Conservation (phyloP, 208 protist species). For the Leptomonas seymouri region DNA sequence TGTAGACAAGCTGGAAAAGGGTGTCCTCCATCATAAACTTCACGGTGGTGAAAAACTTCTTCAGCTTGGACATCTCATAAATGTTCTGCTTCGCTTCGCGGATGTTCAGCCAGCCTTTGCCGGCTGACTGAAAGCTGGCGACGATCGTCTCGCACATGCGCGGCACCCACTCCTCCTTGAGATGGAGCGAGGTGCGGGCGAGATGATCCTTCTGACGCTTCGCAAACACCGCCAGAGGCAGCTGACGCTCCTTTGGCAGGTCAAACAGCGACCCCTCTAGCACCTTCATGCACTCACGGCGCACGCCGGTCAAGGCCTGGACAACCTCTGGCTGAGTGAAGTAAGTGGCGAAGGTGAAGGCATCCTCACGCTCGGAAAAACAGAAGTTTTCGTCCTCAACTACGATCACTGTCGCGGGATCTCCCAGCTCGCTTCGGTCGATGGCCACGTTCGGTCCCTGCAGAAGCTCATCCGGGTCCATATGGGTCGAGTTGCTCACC, state of each 20-base stretch:
- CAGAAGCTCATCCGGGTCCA: slow-evolving; percentile 86
- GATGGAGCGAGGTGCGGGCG: slow-evolving; percentile 57
- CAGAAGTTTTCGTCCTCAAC: slow-evolving; percentile 58
- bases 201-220: slow-evolving; percentile 88
- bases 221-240: slow-evolving; percentile 87
- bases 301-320: slow-evolving; percentile 86
- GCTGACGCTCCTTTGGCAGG: slow-evolving; percentile 89
- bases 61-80: slow-evolving; percentile 98
- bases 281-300: slow-evolving; percentile 89
- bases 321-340: slow-evolving; percentile 94
- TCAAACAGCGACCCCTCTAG: slow-evolving; percentile 89
- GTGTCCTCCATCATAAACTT: slow-evolving; percentile 98
- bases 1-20: slow-evolving; percentile 92
- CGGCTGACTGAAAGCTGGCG: slow-evolving; percentile 89
- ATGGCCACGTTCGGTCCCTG: slow-evolving; percentile 81
- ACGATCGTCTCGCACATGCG: slow-evolving; percentile 90
- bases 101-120: slow-evolving; percentile 99
- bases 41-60: slow-evolving; percentile 97
- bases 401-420: slow-evolving; percentile 68
- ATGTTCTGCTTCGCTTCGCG: slow-evolving; percentile 94
- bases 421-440: slow-evolving; percentile 60
- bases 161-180: slow-evolving; percentile 92
- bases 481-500: slow-evolving; percentile 78
- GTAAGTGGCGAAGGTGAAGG: slow-evolving; percentile 94
- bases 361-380: slow-evolving; percentile 74